Percentiles rank a stretch among this genome's conserved stretches.
Conservation (phyloP, 2,329 filamentous ascomycete genomes). For the Aspergillus spinulosporus region DNA sequence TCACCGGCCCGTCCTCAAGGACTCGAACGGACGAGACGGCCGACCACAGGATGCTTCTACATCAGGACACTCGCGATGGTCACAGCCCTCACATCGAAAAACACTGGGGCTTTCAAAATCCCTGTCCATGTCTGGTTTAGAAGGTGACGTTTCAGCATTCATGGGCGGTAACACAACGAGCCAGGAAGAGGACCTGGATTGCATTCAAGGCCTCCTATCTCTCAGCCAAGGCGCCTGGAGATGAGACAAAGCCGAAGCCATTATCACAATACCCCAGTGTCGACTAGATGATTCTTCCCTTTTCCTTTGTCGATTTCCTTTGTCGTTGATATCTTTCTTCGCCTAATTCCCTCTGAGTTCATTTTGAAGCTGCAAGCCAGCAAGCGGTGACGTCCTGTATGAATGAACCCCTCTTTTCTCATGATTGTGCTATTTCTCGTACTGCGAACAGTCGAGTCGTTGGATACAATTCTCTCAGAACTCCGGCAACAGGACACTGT, state of each 20-base stretch:
- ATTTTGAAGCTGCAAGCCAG: slow-evolving; percentile 32
- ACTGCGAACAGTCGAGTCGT: not conserved
- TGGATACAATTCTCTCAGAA: not conserved
- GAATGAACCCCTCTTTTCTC: slow-evolving; percentile 23
- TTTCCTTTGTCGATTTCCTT: slow-evolving; percentile 18
- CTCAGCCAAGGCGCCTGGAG: slow-evolving; percentile 92
- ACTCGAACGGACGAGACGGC: slow-evolving; percentile 35
- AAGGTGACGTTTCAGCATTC: slow-evolving; percentile 70
- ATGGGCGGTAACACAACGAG: slow-evolving; percentile 62
- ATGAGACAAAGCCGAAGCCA: slow-evolving; percentile 39
- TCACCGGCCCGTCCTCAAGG: slow-evolving; percentile 48
- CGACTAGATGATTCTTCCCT: not conserved
- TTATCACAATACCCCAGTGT: slow-evolving; percentile 3
- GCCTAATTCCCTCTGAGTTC: slow-evolving; percentile 12
- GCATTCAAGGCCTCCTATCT: slow-evolving; percentile 82
- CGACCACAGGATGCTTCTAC: slow-evolving; percentile 24
- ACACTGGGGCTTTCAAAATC: slow-evolving; percentile 32
- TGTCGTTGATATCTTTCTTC: slow-evolving; percentile 25
- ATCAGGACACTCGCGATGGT: slow-evolving; percentile 29
- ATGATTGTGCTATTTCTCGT: slow-evolving; percentile 20
- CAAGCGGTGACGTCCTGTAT: slow-evolving; percentile 32
- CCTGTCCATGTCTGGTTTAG: slow-evolving; percentile 42
- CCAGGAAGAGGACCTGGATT: slow-evolving; percentile 80
- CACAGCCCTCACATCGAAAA: slow-evolving; percentile 23
- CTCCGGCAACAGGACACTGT: not conserved